These are phyloP conservation scores for Arxiozyma slooffiae DNA, from an alignment of 1,139 yeast species.

Conservation along the genomic window DNA sequence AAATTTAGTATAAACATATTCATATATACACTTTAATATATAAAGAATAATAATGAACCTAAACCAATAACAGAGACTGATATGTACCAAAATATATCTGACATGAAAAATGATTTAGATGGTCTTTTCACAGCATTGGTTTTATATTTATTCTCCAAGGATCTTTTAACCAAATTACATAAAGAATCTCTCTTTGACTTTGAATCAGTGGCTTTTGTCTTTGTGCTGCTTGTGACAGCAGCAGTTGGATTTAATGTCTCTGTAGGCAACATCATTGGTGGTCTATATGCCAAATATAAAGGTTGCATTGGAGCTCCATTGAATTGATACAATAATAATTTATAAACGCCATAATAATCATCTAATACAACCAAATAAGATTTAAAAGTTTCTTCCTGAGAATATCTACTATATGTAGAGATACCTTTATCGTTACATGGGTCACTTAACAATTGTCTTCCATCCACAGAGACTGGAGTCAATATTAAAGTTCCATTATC, in stretches of 20 bases:
- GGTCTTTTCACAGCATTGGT: constrained; percentile 47
- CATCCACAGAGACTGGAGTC: constrained; percentile 76
- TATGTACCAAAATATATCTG: constrained; percentile 20
- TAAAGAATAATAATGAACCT: constrained; percentile 24
- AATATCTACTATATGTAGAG: constrained; percentile 63
- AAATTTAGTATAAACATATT: background rate
- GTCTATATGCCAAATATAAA: constrained; percentile 78
- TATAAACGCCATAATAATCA: constrained; percentile 72
- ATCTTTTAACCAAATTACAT: constrained; percentile 48
- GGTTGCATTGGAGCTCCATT: constrained; percentile 86
- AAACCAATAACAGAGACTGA: constrained; percentile 23
- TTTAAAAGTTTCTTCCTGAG: constrained; percentile 52
- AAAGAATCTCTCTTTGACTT: constrained; percentile 29
- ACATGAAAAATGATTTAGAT: constrained; percentile 11
- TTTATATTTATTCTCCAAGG: constrained; percentile 69
- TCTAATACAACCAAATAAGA: constrained; percentile 56
- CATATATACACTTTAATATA: constrained; percentile 2
- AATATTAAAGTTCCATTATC: constrained; percentile 60
- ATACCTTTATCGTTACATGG: constrained; percentile 59
- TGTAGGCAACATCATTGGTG: constrained; percentile 95
- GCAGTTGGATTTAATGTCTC: constrained; percentile 75
- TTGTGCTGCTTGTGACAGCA: constrained; percentile 36
- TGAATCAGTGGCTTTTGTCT: constrained; percentile 16
- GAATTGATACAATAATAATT: constrained; percentile 62
- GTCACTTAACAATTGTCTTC: constrained; percentile 79